Evolutionary conservation across 495 filamentous ascomycete genomes (phyloP).

Genomic region (Oleoguttula mirabilis): DNA sequence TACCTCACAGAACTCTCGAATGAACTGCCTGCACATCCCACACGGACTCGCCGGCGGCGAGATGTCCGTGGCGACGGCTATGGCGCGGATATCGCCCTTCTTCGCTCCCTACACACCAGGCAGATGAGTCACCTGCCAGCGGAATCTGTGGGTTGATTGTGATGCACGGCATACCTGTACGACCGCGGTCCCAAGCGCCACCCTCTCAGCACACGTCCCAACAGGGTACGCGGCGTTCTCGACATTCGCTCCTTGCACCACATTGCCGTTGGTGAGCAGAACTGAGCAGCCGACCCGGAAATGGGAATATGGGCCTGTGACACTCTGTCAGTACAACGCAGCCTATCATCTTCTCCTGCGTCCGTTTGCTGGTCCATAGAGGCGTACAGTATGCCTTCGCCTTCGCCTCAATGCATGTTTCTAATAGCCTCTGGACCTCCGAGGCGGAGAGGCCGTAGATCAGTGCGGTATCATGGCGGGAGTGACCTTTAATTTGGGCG

Average conservation of each 20-base stretch:
- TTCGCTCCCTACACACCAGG: constrained; percentile 18
- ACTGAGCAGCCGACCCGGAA: constrained; percentile 85
- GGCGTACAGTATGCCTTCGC: constrained; percentile 59
- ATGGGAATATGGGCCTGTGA: constrained; percentile 68
- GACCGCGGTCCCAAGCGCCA: constrained; percentile 72
- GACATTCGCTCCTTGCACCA: constrained; percentile 67
- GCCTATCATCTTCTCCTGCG: too few species aligned
- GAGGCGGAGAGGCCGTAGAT: constrained; percentile 40
- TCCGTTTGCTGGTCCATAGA: neutral
- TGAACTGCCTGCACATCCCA: constrained; percentile 44
- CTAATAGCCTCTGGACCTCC: constrained; percentile 50
- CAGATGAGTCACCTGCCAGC: too few species aligned
- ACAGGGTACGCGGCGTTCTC: constrained; percentile 93
- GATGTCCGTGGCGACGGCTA: constrained; percentile 76
- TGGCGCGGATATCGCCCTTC: constrained; percentile 65
- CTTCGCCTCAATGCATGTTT: constrained; percentile 53
- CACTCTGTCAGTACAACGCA: constrained; percentile 1
- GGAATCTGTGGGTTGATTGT: too few species aligned
- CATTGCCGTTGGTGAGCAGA: constrained; percentile 45
- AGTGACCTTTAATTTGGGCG: constrained; percentile 11
- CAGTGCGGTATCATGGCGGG: constrained; percentile 21
- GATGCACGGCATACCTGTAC: constrained; percentile 30
- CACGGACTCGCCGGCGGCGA: constrained; percentile 34
- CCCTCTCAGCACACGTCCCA: constrained; percentile 85
- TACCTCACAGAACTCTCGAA: constrained; percentile 34